Evolutionary conservation across 2,329 filamentous ascomycete species (phyloP), one percentile per base, ranked within the genome.

Genomic region (Trichoderma sp.): DNA sequence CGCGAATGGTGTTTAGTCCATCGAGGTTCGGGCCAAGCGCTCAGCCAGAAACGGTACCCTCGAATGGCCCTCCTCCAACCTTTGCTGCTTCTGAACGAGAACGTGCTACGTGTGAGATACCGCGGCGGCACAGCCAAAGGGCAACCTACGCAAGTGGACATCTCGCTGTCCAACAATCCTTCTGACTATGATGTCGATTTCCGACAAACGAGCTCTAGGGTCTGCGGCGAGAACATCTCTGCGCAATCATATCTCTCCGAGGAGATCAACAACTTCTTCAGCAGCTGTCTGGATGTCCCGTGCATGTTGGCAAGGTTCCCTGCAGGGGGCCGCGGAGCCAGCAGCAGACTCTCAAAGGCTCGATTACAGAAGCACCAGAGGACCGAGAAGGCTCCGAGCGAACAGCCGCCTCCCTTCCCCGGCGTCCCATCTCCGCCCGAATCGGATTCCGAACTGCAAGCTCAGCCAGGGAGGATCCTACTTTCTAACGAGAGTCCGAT

Each of bases 1-100:
- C 85, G 95, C 67, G 94, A 98, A 79, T 99, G 95, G 94, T 98
- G 94, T 77, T 80, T 99, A 21, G 83, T 99, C 15, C 93, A 97
- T 74, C 85, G 88, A 72, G 93, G 92, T 50, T 96, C 93, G 1
- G 90, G 92, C 0, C 88, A 89, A 70, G 92, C 90, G 6, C 80
- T 99, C 62, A 97, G 87, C 73, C 94, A 98, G 77, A 99, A 98
- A 78, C 84, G 88, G 68, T 89, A 95, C 73, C 91, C 93, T 2
- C 86, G 83, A 41, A 98, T 99, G 94, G 90, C 92, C 14, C 83
- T 97, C 5, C 82, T 99, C 59, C 84, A 85, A 58, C 94, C 95
- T 7, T 76, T 73, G 5, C 80, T 98, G 47, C 90, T 98, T 71
- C 85, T 96, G 64, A 79, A 84, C 0, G 76, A 76, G 1, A 90